Base-by-base conservation (phyloP, 371 early-diverging fungal genomes). In the Mortierella polycephala region DNA sequence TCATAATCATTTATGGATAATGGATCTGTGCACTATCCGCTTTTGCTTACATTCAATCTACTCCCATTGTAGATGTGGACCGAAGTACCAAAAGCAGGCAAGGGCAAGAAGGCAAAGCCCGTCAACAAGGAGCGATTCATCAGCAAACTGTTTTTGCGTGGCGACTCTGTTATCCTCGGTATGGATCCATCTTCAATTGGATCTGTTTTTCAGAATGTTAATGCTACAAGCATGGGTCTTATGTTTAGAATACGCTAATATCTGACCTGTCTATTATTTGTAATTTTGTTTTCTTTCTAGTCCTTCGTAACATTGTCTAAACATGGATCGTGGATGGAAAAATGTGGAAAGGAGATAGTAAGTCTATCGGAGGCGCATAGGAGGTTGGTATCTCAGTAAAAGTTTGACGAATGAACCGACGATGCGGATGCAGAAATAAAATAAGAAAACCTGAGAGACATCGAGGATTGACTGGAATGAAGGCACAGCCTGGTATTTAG, bases 121-220 rank as follows among this genome's bases (percentile, higher is more conserved):
- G 92, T 98, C 51, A 98, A 96, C 90, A 97, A 96, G 84, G 99
- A 99, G 83, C 92, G 99, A 61, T 99, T 97, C 74, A 98, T 99
- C 62, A 93, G 94, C 85, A 98, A 98, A 75, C 90, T 99, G 93
- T 99, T 99, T 81, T 86, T 99, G 82, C 91, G 99, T 69, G 99
- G 99, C 63, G 99, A 99, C 84, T 96, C 97, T 50, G 99, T 96
- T 52, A 94, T 96, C 64, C 86, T 96, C 30, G 94, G 93, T 86
- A 85, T 2, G 62, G 5, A 37, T 12, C 50, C 30, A 42, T 49
- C 39, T 7, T 20, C 14, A 11, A 9, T 30, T 55, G 14, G 30
- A 30, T 62, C 20, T 37, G 14, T 2, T 52, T 10, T 13, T n/a
- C 47, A 47, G n/a, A 21, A 21, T 18, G 1, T 18, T 18, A 46